phyloP scores from a whole-genome alignment of 768 basidiomycete species.

The Lactarius psammicola region DNA sequence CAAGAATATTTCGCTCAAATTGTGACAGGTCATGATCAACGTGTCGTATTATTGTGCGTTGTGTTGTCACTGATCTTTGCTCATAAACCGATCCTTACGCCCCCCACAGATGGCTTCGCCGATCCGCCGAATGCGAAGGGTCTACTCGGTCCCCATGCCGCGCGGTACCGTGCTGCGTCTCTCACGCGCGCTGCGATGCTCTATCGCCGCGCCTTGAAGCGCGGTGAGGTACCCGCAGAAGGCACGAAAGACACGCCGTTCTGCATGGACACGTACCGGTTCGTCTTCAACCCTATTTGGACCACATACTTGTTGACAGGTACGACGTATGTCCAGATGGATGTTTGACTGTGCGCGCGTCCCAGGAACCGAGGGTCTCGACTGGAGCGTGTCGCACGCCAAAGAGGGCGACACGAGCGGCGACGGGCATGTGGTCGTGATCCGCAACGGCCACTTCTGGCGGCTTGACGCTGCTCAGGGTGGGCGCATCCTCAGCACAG shows the following conservation, averaged over 20 bases:
- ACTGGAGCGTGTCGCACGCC: slow-evolving; percentile 75
- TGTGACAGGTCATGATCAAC: slow-evolving; percentile 71
- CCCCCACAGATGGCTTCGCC: slow-evolving; percentile 68
- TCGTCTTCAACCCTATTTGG: slow-evolving; percentile 19
- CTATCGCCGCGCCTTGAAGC: slow-evolving; percentile 68
- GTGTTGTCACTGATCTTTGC: background rate
- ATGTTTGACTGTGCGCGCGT: slow-evolving; percentile 91
- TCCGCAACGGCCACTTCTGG: slow-evolving; percentile 86
- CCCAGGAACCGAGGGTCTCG: slow-evolving; percentile 67
- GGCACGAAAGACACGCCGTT: slow-evolving; percentile 63
- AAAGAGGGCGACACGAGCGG: slow-evolving; percentile 55
- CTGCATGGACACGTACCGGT: slow-evolving; percentile 90
- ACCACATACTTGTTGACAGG: background rate
- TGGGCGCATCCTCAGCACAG: slow-evolving; percentile 59
- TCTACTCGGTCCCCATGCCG: slow-evolving; percentile 28
- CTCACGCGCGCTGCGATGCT: slow-evolving; percentile 70
- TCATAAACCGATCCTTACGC: background rate
- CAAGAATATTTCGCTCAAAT: slow-evolving; percentile 2
- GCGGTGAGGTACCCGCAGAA: slow-evolving; percentile 64
- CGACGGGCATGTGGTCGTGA: slow-evolving; percentile 77
- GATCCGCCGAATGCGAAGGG: slow-evolving; percentile 55
- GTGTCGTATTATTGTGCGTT: slow-evolving; percentile 88
- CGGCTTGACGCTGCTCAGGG: slow-evolving; percentile 61
- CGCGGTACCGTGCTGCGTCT: slow-evolving; percentile 66
- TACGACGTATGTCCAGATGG: slow-evolving; percentile 51